A percentile compares a stretch with the other conserved stretches of the same genome.
phyloP scores from a whole-genome alignment of 2,329 filamentous ascomycete genomes.

The Trichophyton equinum region DNA sequence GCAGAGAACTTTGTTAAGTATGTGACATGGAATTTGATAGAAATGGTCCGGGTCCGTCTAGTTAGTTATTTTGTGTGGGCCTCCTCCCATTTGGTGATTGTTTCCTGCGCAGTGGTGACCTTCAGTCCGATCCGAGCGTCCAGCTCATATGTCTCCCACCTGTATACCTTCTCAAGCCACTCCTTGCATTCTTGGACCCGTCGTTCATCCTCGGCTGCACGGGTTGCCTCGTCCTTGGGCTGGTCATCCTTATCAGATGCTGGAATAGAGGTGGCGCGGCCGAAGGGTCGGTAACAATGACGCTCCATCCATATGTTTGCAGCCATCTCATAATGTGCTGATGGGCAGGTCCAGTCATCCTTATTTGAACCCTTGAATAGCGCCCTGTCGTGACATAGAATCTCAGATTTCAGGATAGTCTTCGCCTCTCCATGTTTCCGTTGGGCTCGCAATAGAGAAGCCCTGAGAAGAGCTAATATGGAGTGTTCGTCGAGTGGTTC shows the following conservation, averaged over 20 bases:
- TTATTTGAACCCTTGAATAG: slow-evolving; percentile 40
- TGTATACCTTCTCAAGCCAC: slow-evolving; percentile 45
- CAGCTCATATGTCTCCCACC: slow-evolving; percentile 50
- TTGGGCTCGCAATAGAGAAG: slow-evolving; percentile 53
- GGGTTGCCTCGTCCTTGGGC: neutral
- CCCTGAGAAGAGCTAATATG: slow-evolving; percentile 53
- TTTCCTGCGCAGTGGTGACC: slow-evolving; percentile 35
- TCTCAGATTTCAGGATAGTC: slow-evolving; percentile 46
- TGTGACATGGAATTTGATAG: neutral
- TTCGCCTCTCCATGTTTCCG: slow-evolving; percentile 54
- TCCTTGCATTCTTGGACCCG: slow-evolving; percentile 41
- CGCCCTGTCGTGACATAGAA: slow-evolving; percentile 47
- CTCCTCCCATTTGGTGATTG: slow-evolving; percentile 33
- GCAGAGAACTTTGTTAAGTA: neutral
- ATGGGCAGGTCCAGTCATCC: slow-evolving; percentile 54
- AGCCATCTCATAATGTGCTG: slow-evolving; percentile 75
- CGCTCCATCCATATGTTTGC: slow-evolving; percentile 65
- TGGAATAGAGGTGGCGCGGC: neutral
- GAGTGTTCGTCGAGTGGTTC: slow-evolving; percentile 49
- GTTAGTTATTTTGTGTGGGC: slow-evolving; percentile 13
- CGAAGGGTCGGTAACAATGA: slow-evolving; percentile 21
- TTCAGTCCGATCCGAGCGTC: slow-evolving; percentile 45
- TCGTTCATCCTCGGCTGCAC: slow-evolving; percentile 22
- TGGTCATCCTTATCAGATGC: neutral
- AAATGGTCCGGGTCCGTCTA: neutral